A percentile compares a stretch with the other conserved stretches of the same genome.
Conservation (phyloP, 495 filamentous ascomycete genomes). For the Amphirosellinia nigrospora region DNA sequence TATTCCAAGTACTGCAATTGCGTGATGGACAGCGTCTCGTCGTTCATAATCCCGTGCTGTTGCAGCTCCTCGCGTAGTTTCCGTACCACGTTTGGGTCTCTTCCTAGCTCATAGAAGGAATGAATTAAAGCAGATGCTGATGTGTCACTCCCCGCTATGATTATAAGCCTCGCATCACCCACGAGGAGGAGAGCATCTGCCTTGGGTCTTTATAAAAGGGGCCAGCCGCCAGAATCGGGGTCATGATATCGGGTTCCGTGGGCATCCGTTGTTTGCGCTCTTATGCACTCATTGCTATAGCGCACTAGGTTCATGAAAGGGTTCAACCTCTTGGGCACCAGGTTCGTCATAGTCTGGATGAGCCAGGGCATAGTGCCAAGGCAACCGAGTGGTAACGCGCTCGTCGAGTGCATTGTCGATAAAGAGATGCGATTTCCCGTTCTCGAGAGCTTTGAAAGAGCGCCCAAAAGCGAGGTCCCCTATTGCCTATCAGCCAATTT, state of each 20-base stretch:
- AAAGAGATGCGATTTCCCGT: slow-evolving; percentile 17
- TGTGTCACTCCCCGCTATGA: slow-evolving; percentile 60
- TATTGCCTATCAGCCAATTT: slow-evolving; percentile 31
- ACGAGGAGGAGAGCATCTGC: slow-evolving; percentile 42
- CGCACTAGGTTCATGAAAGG: slow-evolving; percentile 24
- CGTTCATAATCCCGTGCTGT: slow-evolving; percentile 27
- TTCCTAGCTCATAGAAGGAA: slow-evolving; percentile 58
- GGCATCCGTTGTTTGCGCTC: slow-evolving; percentile 46
- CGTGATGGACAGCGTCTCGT: slow-evolving; percentile 29
- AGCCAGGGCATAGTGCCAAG: slow-evolving; percentile 23
- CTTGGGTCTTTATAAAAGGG: slow-evolving; percentile 42
- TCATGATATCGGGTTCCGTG: slow-evolving; percentile 43
- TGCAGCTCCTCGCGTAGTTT: slow-evolving; percentile 52
- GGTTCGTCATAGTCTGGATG: slow-evolving; percentile 20
- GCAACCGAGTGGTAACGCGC: slow-evolving; percentile 21
- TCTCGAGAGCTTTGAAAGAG: slow-evolving; percentile 21
- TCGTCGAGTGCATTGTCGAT: slow-evolving; percentile 27
- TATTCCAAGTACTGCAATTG: slow-evolving; percentile 18
- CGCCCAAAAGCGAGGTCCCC: slow-evolving; percentile 24
- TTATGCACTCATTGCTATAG: slow-evolving; percentile 29
- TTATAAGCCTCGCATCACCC: slow-evolving; percentile 46
- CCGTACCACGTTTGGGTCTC: slow-evolving; percentile 43
- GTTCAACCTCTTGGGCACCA: slow-evolving; percentile 20
- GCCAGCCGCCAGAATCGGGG: slow-evolving; percentile 45
- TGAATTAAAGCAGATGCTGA: slow-evolving; percentile 54